Conservation (phyloP, 1,139 yeast species). For the Pichia kudriavzevii region DNA sequence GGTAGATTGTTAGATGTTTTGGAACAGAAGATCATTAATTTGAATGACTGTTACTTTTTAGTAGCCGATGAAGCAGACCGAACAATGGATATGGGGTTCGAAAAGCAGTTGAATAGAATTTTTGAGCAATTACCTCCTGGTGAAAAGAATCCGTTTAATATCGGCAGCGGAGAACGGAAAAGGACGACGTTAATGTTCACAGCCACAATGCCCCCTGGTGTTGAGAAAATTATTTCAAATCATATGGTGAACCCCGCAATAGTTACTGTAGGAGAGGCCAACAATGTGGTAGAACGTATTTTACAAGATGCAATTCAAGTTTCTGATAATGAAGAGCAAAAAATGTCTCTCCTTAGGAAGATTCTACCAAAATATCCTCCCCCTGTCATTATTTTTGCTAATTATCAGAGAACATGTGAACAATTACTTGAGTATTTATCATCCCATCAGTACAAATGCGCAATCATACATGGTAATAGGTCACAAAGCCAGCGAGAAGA, state of each 20-base stretch:
- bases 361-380: slow-evolving; percentile 34
- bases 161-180: slow-evolving; percentile 26
- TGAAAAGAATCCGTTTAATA: slow-evolving; percentile 20
- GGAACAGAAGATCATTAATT: slow-evolving; percentile 54
- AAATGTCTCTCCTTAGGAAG: slow-evolving; percentile 29
- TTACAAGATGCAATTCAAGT: slow-evolving; percentile 60
- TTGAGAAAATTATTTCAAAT: slow-evolving; percentile 56
- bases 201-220: slow-evolving; percentile 79
- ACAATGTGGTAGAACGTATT: slow-evolving; percentile 58
- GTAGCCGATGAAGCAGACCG: slow-evolving; percentile 91
- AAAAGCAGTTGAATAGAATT: slow-evolving; percentile 62
- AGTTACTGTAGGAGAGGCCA: slow-evolving; percentile 58
- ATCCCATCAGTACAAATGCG: slow-evolving; percentile 40
- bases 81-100: slow-evolving; percentile 94
- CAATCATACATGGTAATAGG: slow-evolving; percentile 78
- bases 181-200: slow-evolving; percentile 82
- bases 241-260: slow-evolving; percentile 58
- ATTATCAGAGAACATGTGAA: slow-evolving; percentile 69
- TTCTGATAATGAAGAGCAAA: slow-evolving; percentile 31
- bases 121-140: slow-evolving; percentile 40
- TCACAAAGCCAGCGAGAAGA: slow-evolving; percentile 80
- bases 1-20: slow-evolving; percentile 80
- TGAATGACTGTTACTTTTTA: slow-evolving; percentile 58
- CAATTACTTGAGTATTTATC: slow-evolving; percentile 44
- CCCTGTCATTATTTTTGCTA: slow-evolving; percentile 77